A percentile compares a stretch with the other conserved stretches of the same genome.
Evolutionary conservation across 2,329 filamentous ascomycete species (phyloP).

Genomic region (Chrysoporthe deuterocubensis): DNA sequence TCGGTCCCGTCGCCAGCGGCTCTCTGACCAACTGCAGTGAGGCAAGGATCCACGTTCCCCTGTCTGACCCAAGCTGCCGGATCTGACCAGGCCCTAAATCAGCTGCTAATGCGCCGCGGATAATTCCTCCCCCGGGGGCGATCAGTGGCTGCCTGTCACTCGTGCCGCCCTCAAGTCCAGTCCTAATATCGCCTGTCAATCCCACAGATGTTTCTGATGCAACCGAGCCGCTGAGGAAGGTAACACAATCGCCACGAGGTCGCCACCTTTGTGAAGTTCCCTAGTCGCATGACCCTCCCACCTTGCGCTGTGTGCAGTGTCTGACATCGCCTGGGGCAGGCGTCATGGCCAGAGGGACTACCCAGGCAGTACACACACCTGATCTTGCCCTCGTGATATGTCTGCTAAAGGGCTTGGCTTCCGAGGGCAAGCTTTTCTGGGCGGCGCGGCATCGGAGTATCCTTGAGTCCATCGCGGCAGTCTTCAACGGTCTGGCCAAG

Average conservation of each 20-base stretch:
- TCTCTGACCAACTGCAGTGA: slow-evolving; percentile 10
- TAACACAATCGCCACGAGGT: not conserved
- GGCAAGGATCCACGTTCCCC: slow-evolving; percentile 20
- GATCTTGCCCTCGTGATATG: not conserved
- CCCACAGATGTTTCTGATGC: not conserved
- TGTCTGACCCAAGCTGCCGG: slow-evolving; percentile 23
- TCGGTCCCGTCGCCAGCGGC: not conserved
- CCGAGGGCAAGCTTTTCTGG: not conserved
- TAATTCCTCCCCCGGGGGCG: not conserved
- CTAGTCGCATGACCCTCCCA: no score
- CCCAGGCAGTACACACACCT: not conserved
- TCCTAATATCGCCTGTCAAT: not conserved
- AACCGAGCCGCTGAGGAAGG: not conserved
- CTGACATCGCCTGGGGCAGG: not conserved
- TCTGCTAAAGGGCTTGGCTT: not conserved
- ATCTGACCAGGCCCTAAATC: slow-evolving; percentile 6
- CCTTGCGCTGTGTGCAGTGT: no score
- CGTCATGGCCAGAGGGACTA: not conserved
- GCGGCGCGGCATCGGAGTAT: not conserved
- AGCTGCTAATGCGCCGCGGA: not conserved
- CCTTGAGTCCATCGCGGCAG: not conserved
- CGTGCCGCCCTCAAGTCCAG: not conserved
- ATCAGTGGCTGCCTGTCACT: not conserved
- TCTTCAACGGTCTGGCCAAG: not conserved
- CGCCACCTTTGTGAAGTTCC: no score